Evolutionary conservation across 163 green algal genomes (phyloP).

Genomic region (Prototheca wickerhamii): DNA sequence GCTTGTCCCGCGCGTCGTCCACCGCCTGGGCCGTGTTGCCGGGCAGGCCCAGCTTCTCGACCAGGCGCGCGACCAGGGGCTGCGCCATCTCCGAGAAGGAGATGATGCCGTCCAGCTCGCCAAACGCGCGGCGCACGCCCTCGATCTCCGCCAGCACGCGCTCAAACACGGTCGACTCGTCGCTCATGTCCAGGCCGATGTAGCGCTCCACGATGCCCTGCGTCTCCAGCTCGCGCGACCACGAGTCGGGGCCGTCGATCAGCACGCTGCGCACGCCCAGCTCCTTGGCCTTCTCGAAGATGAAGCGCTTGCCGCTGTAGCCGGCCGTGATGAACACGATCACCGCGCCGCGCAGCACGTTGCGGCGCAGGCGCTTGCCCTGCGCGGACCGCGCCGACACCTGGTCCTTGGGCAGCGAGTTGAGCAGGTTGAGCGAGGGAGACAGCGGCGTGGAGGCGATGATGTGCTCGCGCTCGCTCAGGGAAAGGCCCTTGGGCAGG

Average conservation of each 20-base stretch:
- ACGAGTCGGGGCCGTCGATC: conserved; percentile 76
- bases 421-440: conserved; percentile 51
- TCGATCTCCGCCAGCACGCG: conserved; percentile 45
- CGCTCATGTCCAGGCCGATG: conserved; percentile 72
- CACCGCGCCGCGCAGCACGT: conserved; percentile 70
- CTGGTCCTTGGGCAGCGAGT: conserved; percentile 42
- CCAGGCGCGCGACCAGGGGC: conserved; percentile 64
- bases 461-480: conserved; percentile 48
- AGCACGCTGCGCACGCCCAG: conserved; percentile 68
- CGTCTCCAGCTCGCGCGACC: conserved; percentile 55
- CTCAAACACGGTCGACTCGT: conserved; percentile 72
- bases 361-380: conserved; percentile 45
- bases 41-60: conserved; percentile 66
- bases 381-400: conserved; percentile 18
- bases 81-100: conserved; percentile 87
- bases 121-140: conserved; percentile 15
- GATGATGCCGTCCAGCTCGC: conserved; percentile 67
- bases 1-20: conserved; percentile 78
- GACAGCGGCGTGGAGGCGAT: conserved; percentile 48
- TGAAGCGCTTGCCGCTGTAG: conserved; percentile 57
- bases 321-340: conserved; percentile 80
- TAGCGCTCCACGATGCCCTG: conserved; percentile 78
- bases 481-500: conserved; percentile 58
- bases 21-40: conserved; percentile 52
- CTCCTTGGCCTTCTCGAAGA: conserved; percentile 59